These are phyloP conservation scores for Mucor ambiguus DNA, from an alignment of 371 early-diverging fungal genomes.

Conservation along the genomic window DNA sequence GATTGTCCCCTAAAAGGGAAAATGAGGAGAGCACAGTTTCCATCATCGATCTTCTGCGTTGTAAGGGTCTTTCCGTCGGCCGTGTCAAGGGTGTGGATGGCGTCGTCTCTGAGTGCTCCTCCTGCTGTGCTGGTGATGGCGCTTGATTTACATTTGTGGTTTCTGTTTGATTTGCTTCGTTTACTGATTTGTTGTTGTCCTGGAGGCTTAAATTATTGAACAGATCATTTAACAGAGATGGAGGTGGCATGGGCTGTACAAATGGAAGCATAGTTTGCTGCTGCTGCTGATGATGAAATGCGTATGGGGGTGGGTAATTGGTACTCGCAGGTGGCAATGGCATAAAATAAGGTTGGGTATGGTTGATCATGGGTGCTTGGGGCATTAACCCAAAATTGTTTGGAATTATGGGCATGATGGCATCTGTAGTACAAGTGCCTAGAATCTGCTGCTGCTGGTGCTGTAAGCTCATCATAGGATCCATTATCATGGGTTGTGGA, in stretches of 20 bases:
- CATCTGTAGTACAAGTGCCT: conserved; percentile 14
- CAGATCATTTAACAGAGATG: background rate
- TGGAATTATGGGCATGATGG: background rate
- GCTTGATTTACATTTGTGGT: background rate
- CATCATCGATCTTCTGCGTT: conserved; percentile 16
- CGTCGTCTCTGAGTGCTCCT: no score
- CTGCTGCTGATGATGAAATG: background rate
- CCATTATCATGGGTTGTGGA: background rate
- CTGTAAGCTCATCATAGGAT: conserved; percentile 13
- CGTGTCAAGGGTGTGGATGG: background rate
- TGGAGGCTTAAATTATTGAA: background rate
- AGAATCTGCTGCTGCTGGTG: conserved; percentile 9
- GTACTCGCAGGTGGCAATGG: background rate
- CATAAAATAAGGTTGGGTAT: conserved; percentile 6
- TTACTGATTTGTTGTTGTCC: background rate
- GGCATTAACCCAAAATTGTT: background rate
- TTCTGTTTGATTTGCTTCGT: background rate
- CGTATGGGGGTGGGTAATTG: conserved; percentile 1
- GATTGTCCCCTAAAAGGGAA: conserved; percentile 8
- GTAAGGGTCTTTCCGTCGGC: background rate
- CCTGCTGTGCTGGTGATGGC: background rate
- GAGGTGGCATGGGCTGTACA: background rate
- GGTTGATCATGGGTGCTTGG: conserved; percentile 15
- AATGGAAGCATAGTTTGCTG: conserved; percentile 10
- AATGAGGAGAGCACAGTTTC: conserved; percentile 16